phyloP scores from a whole-genome alignment of 2,329 filamentous ascomycete genomes.

The Cordyceps sp. region DNA sequence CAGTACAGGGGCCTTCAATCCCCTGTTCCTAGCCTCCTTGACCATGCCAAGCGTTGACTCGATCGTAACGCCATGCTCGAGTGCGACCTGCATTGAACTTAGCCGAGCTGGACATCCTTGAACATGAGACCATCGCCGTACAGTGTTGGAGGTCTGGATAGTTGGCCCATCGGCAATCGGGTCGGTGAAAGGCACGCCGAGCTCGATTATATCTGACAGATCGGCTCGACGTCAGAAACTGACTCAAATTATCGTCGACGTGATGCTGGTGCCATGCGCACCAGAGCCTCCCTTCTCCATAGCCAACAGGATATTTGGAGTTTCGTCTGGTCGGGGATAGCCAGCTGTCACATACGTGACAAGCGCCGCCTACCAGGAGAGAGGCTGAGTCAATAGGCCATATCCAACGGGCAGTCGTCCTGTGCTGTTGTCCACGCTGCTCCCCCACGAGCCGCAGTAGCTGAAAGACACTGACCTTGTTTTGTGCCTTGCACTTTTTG shows the following conservation, averaged over 20 bases:
- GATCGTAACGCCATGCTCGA: slow-evolving; percentile 79
- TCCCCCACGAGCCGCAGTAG: too few relatives aligned
- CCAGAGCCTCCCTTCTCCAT: slow-evolving; percentile 88
- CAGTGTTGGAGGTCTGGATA: slow-evolving; percentile 88
- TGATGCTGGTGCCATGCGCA: too few relatives aligned
- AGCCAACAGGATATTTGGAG: slow-evolving; percentile 67
- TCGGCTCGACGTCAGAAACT: too few relatives aligned
- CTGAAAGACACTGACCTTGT: slow-evolving; percentile 30
- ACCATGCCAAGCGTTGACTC: slow-evolving; percentile 68
- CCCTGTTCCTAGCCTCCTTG: slow-evolving; percentile 58
- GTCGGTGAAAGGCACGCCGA: slow-evolving; percentile 93
- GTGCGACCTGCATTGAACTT: slow-evolving; percentile 35
- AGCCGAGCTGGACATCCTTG: slow-evolving; percentile 3
- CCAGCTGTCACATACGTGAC: slow-evolving; percentile 95
- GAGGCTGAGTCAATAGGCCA: background rate
- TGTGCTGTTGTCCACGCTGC: too few relatives aligned
- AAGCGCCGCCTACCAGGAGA: slow-evolving; percentile 48
- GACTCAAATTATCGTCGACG: too few relatives aligned
- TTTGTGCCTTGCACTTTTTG: slow-evolving; percentile 40
- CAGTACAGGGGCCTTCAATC: slow-evolving; percentile 67
- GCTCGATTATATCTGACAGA: slow-evolving; percentile 65
- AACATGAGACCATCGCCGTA: slow-evolving; percentile 17
- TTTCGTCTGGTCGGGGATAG: slow-evolving; percentile 69
- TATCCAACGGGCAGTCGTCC: background rate
- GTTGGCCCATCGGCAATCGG: slow-evolving; percentile 96